Percentiles rank a stretch among this genome's conserved stretches.
Evolutionary conservation across 768 basidiomycete species (phyloP).

Genomic region (Auricularia auricula-judae): DNA sequence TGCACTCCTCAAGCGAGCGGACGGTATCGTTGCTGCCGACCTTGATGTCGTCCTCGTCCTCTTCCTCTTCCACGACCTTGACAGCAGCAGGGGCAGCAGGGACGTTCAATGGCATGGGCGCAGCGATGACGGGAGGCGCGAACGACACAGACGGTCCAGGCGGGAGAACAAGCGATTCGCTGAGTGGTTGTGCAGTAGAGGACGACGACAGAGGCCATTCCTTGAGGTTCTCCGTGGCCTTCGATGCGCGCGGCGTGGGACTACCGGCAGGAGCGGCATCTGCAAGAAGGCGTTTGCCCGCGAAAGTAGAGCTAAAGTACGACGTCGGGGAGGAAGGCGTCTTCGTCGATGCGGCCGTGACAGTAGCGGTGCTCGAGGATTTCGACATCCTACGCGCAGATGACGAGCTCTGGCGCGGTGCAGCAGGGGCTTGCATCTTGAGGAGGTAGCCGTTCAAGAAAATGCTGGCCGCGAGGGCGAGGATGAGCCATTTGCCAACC

Average conservation of each 20-base stretch:
- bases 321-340: not conserved
- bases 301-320: not conserved
- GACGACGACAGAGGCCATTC: constrained; percentile 5
- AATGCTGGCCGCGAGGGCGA: constrained; percentile 74
- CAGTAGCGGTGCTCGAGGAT: not conserved
- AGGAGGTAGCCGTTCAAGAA: constrained; percentile 88
- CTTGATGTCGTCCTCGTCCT: constrained; percentile 8
- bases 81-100: not conserved
- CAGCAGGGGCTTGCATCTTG: constrained; percentile 29
- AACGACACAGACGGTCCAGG: not conserved
- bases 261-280: not conserved
- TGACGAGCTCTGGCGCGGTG: not conserved
- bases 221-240: constrained; percentile 7
- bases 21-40: constrained; percentile 12
- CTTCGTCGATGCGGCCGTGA: not conserved
- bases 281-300: not conserved
- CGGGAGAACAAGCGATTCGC: not conserved
- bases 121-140: not conserved
- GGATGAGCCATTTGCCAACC: constrained; percentile 89
- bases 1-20: constrained; percentile 64
- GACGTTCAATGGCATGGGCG: not conserved
- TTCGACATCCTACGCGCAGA: not conserved
- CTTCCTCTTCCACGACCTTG: constrained; percentile 3
- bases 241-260: not conserved
- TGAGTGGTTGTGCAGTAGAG: not conserved